phyloP scores from a whole-genome alignment of 2,329 filamentous ascomycete genomes.

The Calonectria multiphialidica region DNA sequence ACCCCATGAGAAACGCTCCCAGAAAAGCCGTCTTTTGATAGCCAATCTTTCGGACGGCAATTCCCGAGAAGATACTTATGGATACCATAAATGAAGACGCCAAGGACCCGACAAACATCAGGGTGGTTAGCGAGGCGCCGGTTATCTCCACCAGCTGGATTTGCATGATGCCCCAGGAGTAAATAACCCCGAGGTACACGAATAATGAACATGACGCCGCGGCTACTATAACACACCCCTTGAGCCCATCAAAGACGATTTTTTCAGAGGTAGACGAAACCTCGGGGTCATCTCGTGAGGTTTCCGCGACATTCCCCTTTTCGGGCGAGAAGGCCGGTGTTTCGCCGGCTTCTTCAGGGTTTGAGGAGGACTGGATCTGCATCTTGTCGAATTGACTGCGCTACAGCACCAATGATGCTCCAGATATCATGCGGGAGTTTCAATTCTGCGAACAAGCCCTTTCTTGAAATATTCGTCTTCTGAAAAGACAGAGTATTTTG shows the following conservation, averaged over 20 bases:
- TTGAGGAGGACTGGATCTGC: not conserved
- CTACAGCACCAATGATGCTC: not conserved
- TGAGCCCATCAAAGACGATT: slow-evolving; percentile 27
- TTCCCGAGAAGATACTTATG: slow-evolving; percentile 34
- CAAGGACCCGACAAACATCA: slow-evolving; percentile 46
- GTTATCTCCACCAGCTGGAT: slow-evolving; percentile 42
- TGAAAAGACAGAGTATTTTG: not conserved
- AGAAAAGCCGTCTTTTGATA: slow-evolving; percentile 40
- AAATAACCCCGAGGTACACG: slow-evolving; percentile 46
- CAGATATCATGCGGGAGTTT: too few species aligned
- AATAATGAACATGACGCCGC: slow-evolving; percentile 41
- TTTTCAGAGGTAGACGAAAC: not conserved
- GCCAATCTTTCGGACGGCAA: slow-evolving; percentile 35
- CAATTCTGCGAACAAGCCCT: not conserved
- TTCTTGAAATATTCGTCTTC: not conserved
- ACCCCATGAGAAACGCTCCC: slow-evolving; percentile 42
- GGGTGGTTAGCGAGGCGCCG: slow-evolving; percentile 37
- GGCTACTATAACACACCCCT: slow-evolving; percentile 33
- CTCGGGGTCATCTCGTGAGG: not conserved
- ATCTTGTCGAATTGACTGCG: slow-evolving; percentile 28
- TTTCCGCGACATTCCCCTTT: slow-evolving; percentile 23
- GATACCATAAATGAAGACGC: slow-evolving; percentile 44
- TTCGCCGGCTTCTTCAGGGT: not conserved
- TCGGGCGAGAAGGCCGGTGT: slow-evolving; percentile 19
- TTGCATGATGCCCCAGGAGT: slow-evolving; percentile 48